Conservation (phyloP, 441 rosid genomes). For the Erodium trifolium region DNA sequence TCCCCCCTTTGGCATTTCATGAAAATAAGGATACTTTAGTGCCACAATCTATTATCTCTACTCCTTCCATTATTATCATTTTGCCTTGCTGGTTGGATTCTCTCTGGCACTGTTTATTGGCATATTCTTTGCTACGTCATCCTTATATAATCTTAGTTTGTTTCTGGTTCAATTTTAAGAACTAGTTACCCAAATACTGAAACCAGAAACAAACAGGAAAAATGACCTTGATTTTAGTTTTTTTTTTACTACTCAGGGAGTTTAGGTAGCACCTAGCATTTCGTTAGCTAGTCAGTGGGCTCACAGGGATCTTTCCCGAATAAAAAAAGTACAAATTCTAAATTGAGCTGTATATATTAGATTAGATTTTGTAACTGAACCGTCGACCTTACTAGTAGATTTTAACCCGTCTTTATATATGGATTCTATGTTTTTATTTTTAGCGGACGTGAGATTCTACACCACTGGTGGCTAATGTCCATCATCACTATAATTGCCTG, state of each 20-base stretch:
- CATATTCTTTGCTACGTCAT: not conserved
- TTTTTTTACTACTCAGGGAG: too few relatives aligned
- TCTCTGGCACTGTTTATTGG: not conserved
- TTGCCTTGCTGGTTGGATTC: not conserved
- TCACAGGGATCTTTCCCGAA: not conserved
- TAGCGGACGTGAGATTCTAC: too few relatives aligned
- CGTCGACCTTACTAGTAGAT: too few relatives aligned
- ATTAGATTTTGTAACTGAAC: too few relatives aligned
- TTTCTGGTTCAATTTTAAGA: not conserved
- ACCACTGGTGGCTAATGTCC: not conserved
- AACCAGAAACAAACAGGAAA: not conserved
- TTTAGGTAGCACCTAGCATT: not conserved
- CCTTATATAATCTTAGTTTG: not conserved
- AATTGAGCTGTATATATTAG: too few relatives aligned
- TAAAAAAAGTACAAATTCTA: too few relatives aligned
- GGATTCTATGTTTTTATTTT: too few relatives aligned
- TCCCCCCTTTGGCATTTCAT: not conserved
- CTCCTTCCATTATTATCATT: not conserved
- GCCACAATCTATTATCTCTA: not conserved
- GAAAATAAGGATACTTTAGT: not conserved
- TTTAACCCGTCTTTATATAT: too few relatives aligned
- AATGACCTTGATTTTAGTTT: not conserved
- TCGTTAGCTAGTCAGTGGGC: not conserved
- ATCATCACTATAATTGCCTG: not conserved
- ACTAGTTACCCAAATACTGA: not conserved